Evolutionary conservation across 1,284 basidiomycete species (phyloP).

Genomic region (Ustilago crameri): DNA sequence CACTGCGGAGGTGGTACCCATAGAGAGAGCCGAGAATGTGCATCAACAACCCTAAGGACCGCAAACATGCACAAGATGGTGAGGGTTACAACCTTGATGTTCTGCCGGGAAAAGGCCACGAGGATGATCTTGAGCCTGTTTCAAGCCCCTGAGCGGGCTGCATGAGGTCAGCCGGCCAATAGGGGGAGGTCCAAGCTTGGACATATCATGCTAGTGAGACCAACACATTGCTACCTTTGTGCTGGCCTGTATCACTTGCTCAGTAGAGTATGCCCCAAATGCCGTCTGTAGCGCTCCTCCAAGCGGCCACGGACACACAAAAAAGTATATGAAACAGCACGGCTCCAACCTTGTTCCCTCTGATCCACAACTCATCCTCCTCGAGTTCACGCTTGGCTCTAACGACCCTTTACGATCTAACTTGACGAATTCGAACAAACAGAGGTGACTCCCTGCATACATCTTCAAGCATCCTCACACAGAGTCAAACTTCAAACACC

Average conservation of each 20-base stretch:
- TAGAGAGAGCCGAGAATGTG: too few relatives aligned
- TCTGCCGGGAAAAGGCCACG: too few relatives aligned
- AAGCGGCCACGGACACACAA: too few relatives aligned
- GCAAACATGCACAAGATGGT: too few relatives aligned
- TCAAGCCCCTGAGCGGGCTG: constrained; percentile 33
- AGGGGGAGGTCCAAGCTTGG: constrained; percentile 23
- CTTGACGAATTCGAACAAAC: background rate
- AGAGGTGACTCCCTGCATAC: background rate
- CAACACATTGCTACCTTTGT: constrained; percentile 7
- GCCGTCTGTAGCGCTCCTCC: background rate
- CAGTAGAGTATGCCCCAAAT: background rate
- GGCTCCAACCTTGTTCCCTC: too few relatives aligned
- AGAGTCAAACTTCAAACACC: background rate
- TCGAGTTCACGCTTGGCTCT: background rate
- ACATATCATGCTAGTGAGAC: constrained; percentile 5
- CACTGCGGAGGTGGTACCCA: background rate
- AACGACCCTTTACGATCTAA: constrained; percentile 13
- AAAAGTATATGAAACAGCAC: too few relatives aligned
- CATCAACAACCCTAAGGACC: too few relatives aligned
- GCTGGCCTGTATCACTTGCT: too few relatives aligned
- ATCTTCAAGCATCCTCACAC: too few relatives aligned
- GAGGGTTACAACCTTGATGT: too few relatives aligned
- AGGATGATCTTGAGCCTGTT: background rate
- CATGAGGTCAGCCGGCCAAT: constrained; percentile 16
- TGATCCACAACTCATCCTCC: too few relatives aligned